Conservation (phyloP, 208 protist species). For the Leishmania gerbilli region DNA sequence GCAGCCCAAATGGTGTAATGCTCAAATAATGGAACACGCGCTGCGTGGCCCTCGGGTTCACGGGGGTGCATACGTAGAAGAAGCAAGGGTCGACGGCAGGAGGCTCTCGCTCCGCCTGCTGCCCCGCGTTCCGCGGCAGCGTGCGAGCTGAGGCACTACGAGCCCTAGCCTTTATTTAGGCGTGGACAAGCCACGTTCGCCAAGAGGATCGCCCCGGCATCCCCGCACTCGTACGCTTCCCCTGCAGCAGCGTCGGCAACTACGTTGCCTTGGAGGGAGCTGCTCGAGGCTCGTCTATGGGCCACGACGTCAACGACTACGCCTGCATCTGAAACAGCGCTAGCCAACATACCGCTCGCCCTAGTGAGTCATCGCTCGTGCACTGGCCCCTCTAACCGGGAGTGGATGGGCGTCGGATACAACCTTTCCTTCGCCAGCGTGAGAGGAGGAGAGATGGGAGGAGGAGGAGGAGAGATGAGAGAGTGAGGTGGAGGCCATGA, state of each 20-base stretch:
- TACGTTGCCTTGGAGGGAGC: constrained; percentile 8
- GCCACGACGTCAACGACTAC: constrained; percentile 21
- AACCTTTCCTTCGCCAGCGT: background rate
- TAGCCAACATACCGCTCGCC: constrained; percentile 10
- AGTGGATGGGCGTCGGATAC: background rate
- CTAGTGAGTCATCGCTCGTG: background rate
- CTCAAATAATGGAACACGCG: constrained; percentile 58
- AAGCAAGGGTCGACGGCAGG: background rate
- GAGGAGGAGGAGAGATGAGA: no score
- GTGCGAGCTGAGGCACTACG: background rate
- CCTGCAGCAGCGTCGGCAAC: constrained; percentile 3
- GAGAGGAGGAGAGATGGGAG: background rate
- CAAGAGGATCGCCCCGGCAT: background rate
- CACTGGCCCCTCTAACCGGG: background rate
- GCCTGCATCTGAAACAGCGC: constrained; percentile 15
- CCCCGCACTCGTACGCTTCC: constrained; percentile 11
- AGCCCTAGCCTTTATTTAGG: background rate
- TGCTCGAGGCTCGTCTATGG: background rate
- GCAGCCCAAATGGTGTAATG: constrained; percentile 64
- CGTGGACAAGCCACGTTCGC: background rate
- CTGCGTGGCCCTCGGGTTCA: constrained; percentile 35
- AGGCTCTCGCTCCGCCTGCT: background rate
- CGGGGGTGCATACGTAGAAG: constrained; percentile 52
- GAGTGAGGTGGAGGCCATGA: no score
- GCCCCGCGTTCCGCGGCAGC: background rate